Conservation (phyloP, 2,329 filamentous ascomycete genomes). For the Fusarium sp. region DNA sequence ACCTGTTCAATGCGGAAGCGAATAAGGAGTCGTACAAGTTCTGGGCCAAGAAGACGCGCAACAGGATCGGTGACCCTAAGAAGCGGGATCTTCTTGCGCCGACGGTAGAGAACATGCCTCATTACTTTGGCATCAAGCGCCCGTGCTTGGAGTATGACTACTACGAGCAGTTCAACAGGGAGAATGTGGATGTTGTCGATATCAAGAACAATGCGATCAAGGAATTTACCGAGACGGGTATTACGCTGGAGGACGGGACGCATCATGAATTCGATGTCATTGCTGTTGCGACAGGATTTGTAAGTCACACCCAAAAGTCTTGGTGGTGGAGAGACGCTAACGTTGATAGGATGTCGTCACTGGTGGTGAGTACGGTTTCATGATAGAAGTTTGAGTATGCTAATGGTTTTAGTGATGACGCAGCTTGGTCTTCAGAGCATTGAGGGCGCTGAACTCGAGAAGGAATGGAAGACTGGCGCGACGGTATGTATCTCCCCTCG, state of each 20-base stretch:
- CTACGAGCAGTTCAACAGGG: slow-evolving; percentile 60
- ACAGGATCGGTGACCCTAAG: slow-evolving; percentile 60
- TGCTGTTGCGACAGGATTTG: slow-evolving; percentile 59
- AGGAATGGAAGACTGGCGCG: slow-evolving; percentile 56
- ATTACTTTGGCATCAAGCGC: slow-evolving; percentile 66
- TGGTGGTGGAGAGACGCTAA: neutral
- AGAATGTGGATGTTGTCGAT: slow-evolving; percentile 56
- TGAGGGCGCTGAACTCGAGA: slow-evolving; percentile 49
- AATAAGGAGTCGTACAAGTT: slow-evolving; percentile 66
- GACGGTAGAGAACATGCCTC: slow-evolving; percentile 53
- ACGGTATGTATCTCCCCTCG: slow-evolving; percentile 5
- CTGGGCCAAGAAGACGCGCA: slow-evolving; percentile 63
- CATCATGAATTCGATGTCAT: slow-evolving; percentile 57
- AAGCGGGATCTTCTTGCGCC: slow-evolving; percentile 64
- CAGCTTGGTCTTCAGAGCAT: slow-evolving; percentile 57
- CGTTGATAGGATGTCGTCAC: slow-evolving; percentile 47
- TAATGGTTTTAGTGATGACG: slow-evolving; percentile 51
- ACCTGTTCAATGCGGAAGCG: slow-evolving; percentile 55
- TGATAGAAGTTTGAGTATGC: fast-evolving
- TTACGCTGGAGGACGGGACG: slow-evolving; percentile 53
- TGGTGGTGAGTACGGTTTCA: slow-evolving; percentile 42
- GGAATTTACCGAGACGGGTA: slow-evolving; percentile 54
- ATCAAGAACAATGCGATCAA: slow-evolving; percentile 54
- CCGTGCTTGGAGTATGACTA: slow-evolving; percentile 56
- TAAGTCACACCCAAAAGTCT: slow-evolving; percentile 37